A percentile compares a stretch with the other conserved stretches of the same genome.
phyloP scores from a whole-genome alignment of 306 rosid genomes.

The Ochetophila trinervis region DNA sequence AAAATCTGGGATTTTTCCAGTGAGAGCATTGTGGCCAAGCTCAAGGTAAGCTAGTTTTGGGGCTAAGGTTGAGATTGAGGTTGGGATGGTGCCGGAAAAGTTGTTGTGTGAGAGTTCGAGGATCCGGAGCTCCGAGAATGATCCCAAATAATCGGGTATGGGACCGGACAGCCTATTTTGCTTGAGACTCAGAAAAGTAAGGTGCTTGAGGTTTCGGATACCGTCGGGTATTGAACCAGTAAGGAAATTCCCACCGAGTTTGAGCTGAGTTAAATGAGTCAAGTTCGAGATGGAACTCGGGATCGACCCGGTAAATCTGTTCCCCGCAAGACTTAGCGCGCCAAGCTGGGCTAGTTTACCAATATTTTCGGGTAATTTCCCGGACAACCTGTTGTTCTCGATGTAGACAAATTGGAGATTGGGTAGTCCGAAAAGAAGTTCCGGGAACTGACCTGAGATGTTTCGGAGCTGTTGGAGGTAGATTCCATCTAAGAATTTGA shows the following conservation, averaged over 20 bases:
- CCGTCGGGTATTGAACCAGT: constrained; percentile 47
- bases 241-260: constrained; percentile 61
- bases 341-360: constrained; percentile 36
- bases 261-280: constrained; percentile 62
- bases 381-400: constrained; percentile 61
- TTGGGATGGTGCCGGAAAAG: constrained; percentile 60
- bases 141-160: constrained; percentile 55
- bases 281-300: constrained; percentile 59
- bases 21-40: constrained; percentile 58
- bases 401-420: constrained; percentile 43
- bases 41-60: constrained; percentile 40
- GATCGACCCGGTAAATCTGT: constrained; percentile 58
- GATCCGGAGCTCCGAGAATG: constrained; percentile 37
- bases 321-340: constrained; percentile 42
- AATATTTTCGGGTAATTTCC: constrained; percentile 49
- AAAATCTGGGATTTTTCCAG: constrained; percentile 66
- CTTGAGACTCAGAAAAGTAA: constrained; percentile 38
- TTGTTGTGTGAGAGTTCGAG: constrained; percentile 52
- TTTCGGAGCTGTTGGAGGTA: constrained; percentile 52
- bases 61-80: constrained; percentile 53
- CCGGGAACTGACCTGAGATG: constrained; percentile 65
- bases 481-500: constrained; percentile 43
- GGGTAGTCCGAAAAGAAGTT: constrained; percentile 36
- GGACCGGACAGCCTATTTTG: constrained; percentile 54
- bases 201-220: constrained; percentile 38